phyloP scores from a whole-genome alignment of 208 protist genomes.

The Plasmodiophora brassicae region DNA sequence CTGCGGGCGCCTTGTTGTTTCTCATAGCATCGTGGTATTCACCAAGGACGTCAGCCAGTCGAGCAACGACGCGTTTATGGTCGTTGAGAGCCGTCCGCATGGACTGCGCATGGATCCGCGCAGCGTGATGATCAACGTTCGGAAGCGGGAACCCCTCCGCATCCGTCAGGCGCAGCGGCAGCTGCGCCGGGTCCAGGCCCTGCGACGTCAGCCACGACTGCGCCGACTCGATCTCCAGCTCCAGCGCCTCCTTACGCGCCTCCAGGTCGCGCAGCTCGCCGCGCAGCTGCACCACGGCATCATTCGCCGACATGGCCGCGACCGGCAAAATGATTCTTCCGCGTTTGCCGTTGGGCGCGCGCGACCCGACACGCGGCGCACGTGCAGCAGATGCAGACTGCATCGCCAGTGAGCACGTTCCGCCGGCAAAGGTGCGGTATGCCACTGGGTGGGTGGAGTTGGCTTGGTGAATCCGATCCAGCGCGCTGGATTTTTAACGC shows the following conservation, averaged over 20 bases:
- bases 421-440: too few species aligned
- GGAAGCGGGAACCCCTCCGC: background rate
- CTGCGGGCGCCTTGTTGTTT: background rate
- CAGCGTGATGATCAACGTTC: background rate
- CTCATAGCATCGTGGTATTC: background rate
- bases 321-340: too few species aligned
- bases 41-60: background rate
- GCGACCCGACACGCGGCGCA: too few species aligned
- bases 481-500: too few species aligned
- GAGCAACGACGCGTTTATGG: background rate
- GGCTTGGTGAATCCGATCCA: too few species aligned
- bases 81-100: background rate
- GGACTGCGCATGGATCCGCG: background rate
- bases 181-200: background rate
- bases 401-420: too few species aligned
- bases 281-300: background rate
- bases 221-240: conserved; percentile 10
- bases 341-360: too few species aligned
- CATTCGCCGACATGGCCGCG: too few species aligned
- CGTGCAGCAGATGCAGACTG: too few species aligned
- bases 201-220: background rate
- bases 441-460: too few species aligned
- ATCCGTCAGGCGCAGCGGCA: background rate
- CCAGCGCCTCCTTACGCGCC: background rate
- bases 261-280: background rate